phyloP scores from a whole-genome alignment of 768 basidiomycete species.

The Macrolepiota albuminosa region DNA sequence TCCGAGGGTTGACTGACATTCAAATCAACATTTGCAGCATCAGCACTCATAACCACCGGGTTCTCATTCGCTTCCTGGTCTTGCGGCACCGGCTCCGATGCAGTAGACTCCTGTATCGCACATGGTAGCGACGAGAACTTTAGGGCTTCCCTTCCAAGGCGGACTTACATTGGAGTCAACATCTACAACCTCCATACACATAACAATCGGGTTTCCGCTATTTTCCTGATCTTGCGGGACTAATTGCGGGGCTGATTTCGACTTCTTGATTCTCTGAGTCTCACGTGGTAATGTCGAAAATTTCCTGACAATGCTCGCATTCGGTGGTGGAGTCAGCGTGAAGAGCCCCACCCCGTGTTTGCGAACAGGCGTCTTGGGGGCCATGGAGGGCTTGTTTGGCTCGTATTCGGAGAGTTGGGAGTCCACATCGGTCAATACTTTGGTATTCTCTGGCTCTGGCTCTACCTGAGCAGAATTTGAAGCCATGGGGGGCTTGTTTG shows the following conservation, averaged over 20 bases:
- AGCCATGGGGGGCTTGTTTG: background rate
- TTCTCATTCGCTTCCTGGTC: background rate
- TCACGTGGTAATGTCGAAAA: background rate
- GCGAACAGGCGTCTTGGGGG: background rate
- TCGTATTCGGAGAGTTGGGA: background rate
- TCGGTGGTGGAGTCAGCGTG: conserved; percentile 6
- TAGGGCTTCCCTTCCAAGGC: background rate
- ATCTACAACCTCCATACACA: conserved; percentile 2
- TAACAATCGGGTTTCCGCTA: background rate
- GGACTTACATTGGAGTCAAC: background rate
- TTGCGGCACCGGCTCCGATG: background rate
- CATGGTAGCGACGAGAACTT: background rate
- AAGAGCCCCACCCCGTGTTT: conserved; percentile 6
- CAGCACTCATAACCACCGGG: conserved; percentile 2
- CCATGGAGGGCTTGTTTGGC: background rate
- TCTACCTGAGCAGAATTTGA: background rate
- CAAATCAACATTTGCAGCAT: background rate
- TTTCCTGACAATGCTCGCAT: background rate
- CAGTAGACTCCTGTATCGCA: background rate
- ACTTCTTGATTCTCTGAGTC: background rate
- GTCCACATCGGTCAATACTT: background rate
- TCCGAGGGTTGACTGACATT: background rate
- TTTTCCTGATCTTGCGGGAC: background rate
- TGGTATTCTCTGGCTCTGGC: background rate
- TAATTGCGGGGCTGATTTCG: background rate